These are phyloP conservation scores for Ganoderma meredithae DNA, from an alignment of 1,284 basidiomycete species.

Conservation along the genomic window DNA sequence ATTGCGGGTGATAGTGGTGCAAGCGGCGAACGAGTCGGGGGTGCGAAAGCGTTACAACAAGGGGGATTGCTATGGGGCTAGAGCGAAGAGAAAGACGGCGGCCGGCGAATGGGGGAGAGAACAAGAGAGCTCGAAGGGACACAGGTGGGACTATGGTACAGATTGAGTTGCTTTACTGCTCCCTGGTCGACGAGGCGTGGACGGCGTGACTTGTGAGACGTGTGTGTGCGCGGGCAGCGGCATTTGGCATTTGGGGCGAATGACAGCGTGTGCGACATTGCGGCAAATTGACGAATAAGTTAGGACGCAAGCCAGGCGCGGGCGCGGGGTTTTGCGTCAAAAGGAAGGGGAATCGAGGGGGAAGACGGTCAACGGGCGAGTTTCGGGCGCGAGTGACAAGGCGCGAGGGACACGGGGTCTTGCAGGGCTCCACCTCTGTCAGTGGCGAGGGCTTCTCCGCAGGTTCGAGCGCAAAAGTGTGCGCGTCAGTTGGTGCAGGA, in stretches of 20 bases:
- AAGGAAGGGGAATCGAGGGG: neutral
- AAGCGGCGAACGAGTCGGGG: neutral
- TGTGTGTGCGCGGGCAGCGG: neutral
- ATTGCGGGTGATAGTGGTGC: neutral
- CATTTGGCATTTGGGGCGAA: neutral
- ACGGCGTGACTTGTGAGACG: slow-evolving; percentile 1
- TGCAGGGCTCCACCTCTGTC: neutral
- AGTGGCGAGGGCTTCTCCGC: neutral
- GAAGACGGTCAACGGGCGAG: neutral
- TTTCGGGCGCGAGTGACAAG: neutral
- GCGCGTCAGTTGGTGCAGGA: neutral
- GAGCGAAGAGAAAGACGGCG: neutral
- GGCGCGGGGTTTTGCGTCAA: neutral
- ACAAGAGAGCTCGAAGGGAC: neutral
- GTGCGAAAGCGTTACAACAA: neutral
- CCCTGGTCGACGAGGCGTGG: neutral
- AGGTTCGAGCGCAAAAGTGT: neutral
- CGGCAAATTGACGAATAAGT: slow-evolving; percentile 9
- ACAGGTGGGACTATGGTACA: slow-evolving; percentile 5
- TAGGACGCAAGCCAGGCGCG: neutral
- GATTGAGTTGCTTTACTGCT: neutral
- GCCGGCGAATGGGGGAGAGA: neutral
- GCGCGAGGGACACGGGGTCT: neutral
- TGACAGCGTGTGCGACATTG: neutral
- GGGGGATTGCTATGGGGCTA: neutral